Conservation (phyloP, 2,329 filamentous ascomycete genomes). For the Fusarium dlaminii region DNA sequence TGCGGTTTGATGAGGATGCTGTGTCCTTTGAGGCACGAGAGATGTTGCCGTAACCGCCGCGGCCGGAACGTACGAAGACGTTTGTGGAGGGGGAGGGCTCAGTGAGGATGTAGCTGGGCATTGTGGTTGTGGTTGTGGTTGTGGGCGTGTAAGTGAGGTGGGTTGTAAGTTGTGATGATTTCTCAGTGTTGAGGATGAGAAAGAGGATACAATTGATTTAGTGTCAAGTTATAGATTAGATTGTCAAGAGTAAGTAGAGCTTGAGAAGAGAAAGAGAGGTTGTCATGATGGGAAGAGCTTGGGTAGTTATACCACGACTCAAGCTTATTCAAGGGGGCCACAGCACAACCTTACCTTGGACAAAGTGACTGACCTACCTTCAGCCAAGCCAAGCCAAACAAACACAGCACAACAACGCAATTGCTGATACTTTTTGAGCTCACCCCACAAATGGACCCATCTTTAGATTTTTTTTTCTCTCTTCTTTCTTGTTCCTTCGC, state of each 20-base stretch:
- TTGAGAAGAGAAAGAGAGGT: constrained; percentile 17
- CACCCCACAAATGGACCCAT: constrained; percentile 39
- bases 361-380: constrained; percentile 30
- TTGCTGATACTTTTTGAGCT: constrained; percentile 22
- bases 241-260: background rate
- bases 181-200: background rate
- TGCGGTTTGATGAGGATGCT: constrained; percentile 54
- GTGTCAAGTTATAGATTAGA: background rate
- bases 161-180: background rate
- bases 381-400: constrained; percentile 5
- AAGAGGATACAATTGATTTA: background rate
- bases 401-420: constrained; percentile 22
- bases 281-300: constrained; percentile 32
- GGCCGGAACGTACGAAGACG: constrained; percentile 59
- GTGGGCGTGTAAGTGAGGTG: constrained; percentile 19
- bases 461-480: background rate
- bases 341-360: background rate
- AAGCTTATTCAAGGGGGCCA: constrained; percentile 1
- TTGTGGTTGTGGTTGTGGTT: constrained; percentile 24
- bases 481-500: background rate
- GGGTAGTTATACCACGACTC: constrained; percentile 38
- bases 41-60: constrained; percentile 66
- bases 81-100: constrained; percentile 46
- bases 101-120: constrained; percentile 48
- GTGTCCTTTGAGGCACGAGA: constrained; percentile 59